Evolutionary conservation across 306 rosid genomes (phyloP), one percentile per base, ranked within the genome.

Genomic region (Quercus mongolica): DNA sequence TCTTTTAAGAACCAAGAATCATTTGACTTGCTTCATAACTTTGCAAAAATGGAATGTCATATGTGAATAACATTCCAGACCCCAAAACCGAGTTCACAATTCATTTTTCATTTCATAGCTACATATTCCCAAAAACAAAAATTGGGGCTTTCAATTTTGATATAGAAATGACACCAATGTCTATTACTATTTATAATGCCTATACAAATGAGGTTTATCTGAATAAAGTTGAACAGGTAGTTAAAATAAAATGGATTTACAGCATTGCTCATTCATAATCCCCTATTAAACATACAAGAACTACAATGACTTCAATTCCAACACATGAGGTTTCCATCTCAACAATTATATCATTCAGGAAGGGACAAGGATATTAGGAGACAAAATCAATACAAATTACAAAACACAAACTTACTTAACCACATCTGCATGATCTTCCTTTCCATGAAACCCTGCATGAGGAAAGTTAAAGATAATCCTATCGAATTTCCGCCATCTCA

Each of bases 401-500:
- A 41, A 41, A 2, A 63, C 35, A 41, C 1, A 8, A 77, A 79
- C 92, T 84, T 79, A 91, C 93, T 64, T 15, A 59, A 91, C 86
- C 82, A 84, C 1, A 5, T 0, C 0, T 5, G 1, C 0, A 73
- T 15, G 3, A 26, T 49, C 75, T 78, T 87, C 96, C 46, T 19
- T 87, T 28, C 85, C 57, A n/a, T 26, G 35, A 41, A 41, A 41
- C 11, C 46, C 46, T 2, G 46, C 46, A 41, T 41, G 46, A 8
- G 46, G 46, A 41, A 41, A 41, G 46, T 41, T 41, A 41, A 41
- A 41, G 11, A 41, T 41, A 41, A 91, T 67, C 35, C 85, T 70
- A 82, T 91, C 93, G 61, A 91, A 90, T 83, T 74, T 80, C 65
- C 79, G 82, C 82, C 64, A 80, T 5, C 12, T 49, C 71, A 87